Evolutionary conservation across 225 moss, liverwort and hornwort genomes (phyloP), one percentile per base, ranked within the genome.

Genomic region (Ulota crispa): DNA sequence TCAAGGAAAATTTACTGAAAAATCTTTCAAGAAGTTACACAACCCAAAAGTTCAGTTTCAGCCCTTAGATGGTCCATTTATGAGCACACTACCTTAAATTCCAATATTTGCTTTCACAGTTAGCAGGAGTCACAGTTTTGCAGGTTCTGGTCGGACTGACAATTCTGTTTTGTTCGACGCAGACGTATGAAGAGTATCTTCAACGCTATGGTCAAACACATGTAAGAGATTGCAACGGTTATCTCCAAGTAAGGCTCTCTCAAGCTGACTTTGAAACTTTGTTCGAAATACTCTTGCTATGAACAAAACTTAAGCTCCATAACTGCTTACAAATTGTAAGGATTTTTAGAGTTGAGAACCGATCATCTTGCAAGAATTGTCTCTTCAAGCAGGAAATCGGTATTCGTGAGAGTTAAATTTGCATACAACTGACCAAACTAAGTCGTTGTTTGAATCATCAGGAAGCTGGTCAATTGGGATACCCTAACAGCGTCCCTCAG

Each of bases 161-260:
- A 23, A 52, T 34, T 73, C 54, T 41, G 80, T 26, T 61, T 11
- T 31, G 65, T 68, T 81, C 80, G 59, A 69, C 63, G 78, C 81
- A 99, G 98, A 96, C 98, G n/a, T 99, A 99, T 83, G 98, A 99
- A 80, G 91, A 99, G 82, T 99, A 99, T 88, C 94, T 99, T 65
- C 92, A 93, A 79, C 94, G 96, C 56, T 92, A 96, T 81, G 89
- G 91, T 71, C 91, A 83, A 88, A 93, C 95, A 42, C 87, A 92
- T 86, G 67, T 85, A 21, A 93, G 86, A 83, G 94, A 93, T 65
- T 93, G 83, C 79, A 88, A 80, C 77, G 84, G 91, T 75, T 92
- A 89, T 79, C 87, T 86, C 77, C 96, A 94, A 88, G 98, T 99
- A 83, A 89, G 77, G 32, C 56, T 63, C 72, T 63, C 72, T 55